Conservation (phyloP, 495 filamentous ascomycete genomes). For the Neurospora discreta region DNA sequence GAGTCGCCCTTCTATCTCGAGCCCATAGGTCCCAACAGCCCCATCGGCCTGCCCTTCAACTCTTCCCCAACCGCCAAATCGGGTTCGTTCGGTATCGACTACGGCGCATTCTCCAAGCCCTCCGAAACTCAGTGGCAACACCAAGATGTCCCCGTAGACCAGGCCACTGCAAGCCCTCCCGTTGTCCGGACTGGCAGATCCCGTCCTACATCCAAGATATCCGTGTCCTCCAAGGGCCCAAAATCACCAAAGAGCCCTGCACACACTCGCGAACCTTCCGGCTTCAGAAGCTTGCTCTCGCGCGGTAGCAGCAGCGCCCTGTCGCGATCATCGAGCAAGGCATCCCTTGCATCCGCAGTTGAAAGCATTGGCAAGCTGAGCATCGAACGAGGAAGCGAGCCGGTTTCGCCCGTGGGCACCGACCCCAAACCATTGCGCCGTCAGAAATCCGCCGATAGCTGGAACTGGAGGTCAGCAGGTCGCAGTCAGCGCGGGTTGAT, state of each 20-base stretch:
- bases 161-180: slow-evolving; percentile 62
- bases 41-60: slow-evolving; percentile 37
- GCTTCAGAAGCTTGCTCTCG: slow-evolving; percentile 33
- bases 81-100: slow-evolving; percentile 60
- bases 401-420: slow-evolving; percentile 22
- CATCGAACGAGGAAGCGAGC: slow-evolving; percentile 38
- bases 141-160: slow-evolving; percentile 48
- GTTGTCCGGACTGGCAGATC: slow-evolving; percentile 56
- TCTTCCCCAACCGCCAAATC: slow-evolving; percentile 24
- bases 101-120: slow-evolving; percentile 44
- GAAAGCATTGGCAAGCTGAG: slow-evolving; percentile 50
- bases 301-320: slow-evolving; percentile 26
- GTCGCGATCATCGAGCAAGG: slow-evolving; percentile 42
- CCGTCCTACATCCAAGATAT: background rate
- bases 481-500: slow-evolving; percentile 41
- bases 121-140: slow-evolving; percentile 39
- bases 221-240: slow-evolving; percentile 46
- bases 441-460: slow-evolving; percentile 40
- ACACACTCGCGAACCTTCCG: slow-evolving; percentile 28
- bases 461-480: slow-evolving; percentile 37
- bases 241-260: slow-evolving; percentile 38
- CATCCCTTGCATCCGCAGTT: slow-evolving; percentile 37
- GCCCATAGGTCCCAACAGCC: slow-evolving; percentile 19
- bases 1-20: slow-evolving; percentile 33
- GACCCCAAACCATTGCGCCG: slow-evolving; percentile 26